Conservation (phyloP, 2,329 filamentous ascomycete genomes). For the Chaetomium strumarium region DNA sequence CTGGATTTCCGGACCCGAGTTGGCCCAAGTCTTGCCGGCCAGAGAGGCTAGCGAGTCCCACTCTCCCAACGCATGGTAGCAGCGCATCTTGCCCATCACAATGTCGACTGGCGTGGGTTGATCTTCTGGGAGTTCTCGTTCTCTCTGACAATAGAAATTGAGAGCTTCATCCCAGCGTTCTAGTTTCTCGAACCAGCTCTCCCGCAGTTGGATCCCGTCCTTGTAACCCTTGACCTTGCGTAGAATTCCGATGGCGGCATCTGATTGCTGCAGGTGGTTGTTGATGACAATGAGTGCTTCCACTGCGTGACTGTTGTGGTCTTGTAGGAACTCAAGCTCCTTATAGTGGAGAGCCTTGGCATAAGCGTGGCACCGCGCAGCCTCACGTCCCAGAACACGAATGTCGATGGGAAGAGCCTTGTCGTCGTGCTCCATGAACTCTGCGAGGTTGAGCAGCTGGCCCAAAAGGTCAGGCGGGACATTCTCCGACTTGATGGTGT, state of each 20-base stretch:
- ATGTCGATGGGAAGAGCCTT: slow-evolving; percentile 98
- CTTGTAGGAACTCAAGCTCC: slow-evolving; percentile 94
- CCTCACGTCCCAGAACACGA: slow-evolving; percentile 85
- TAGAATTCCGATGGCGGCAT: slow-evolving; percentile 95
- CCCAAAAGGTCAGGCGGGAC: slow-evolving; percentile 95
- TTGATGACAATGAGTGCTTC: slow-evolving; percentile 99
- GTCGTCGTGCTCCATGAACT: slow-evolving; percentile 99
- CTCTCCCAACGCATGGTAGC: slow-evolving; percentile 91
- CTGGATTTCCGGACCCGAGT: slow-evolving; percentile 80
- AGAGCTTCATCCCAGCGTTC: slow-evolving; percentile 98
- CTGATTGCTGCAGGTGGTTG: slow-evolving; percentile 96
- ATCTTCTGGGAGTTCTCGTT: slow-evolving; percentile 58
- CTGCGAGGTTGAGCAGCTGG: slow-evolving; percentile 87
- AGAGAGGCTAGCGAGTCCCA: slow-evolving; percentile 90
- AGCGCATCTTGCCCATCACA: slow-evolving; percentile 99
- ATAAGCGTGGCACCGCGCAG: slow-evolving; percentile 93
- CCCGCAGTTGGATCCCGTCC: slow-evolving; percentile 86
- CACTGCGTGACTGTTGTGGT: slow-evolving; percentile 91
- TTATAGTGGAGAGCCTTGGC: slow-evolving; percentile 99
- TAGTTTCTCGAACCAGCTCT: slow-evolving; percentile 98
- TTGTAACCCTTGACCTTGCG: slow-evolving; percentile 93
- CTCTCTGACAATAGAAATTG: slow-evolving; percentile 82
- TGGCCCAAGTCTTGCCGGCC: slow-evolving; percentile 89
- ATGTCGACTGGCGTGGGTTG: slow-evolving; percentile 72
- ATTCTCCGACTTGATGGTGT: slow-evolving; percentile 88